Evolutionary conservation across 768 basidiomycete genomes (phyloP), one percentile per base, ranked within the genome.

Genomic region (Asterophora parasitica): DNA sequence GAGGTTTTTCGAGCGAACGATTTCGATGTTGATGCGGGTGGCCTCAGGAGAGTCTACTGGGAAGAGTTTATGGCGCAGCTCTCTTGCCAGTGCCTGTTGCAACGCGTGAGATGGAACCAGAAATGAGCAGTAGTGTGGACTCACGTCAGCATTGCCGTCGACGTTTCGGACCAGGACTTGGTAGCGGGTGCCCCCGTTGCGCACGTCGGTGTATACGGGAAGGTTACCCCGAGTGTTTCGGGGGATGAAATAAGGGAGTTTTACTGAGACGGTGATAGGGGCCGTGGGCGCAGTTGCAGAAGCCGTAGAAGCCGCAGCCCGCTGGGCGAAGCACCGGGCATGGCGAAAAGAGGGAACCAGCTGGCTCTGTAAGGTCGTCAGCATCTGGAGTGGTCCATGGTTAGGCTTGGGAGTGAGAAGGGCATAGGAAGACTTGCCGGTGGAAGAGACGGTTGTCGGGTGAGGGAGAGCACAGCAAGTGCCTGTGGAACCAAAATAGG

Each of bases 191-290:
- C 83, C 77, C 26, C 66, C 78, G 61, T 84, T 87, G 52, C 83
- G 80, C 37, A 86, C 61, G 61, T 89, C 84, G 23, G 83, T 77
- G 63, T 88, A 88, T 19, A 91, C 84, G 36, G 88, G 87, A 26
- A 90, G 72, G 40, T 77, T 76, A 27, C 85, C 83, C 42, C 73
- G 73, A 39, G 76, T 63, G 63, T 86, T 89, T 51, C 88, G 78
- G 16, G 78, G 75, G 37, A 91, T 71, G 51, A 75, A 77, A 66
- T 88, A 91, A 23, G 67, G 59, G 39, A 63, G 51, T 55, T 53
- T 49, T 30, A 55, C 56, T 28, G 51, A 48, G 44, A 53, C 48
- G 20, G 58, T 53, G 20, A 53, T 54, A 46, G 53, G 43, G 45
- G 49, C 42, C 46, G 47, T 42, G 32, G 57, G 28, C 27, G 48